phyloP scores from a whole-genome alignment of 495 filamentous ascomycete species.

The Penicillium pancosmium region DNA sequence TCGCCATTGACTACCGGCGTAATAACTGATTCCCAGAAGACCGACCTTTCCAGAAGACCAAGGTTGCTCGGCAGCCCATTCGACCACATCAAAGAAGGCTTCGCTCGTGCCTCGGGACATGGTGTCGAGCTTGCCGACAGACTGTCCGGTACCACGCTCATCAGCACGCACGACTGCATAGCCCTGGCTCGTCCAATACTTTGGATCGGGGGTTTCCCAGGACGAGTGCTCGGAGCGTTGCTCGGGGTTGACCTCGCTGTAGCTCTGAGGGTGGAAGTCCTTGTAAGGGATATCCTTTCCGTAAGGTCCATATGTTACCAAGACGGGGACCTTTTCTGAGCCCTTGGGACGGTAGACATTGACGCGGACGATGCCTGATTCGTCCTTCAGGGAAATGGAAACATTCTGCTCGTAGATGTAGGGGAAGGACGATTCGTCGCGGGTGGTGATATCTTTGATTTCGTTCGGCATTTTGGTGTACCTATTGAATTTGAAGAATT shows the following conservation, averaged over 20 bases:
- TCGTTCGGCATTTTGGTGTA: conserved; percentile 38
- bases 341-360: conserved; percentile 46
- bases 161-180: conserved; percentile 65
- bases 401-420: conserved; percentile 47
- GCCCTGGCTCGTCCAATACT: conserved; percentile 62
- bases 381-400: conserved; percentile 34
- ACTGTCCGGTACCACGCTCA: conserved; percentile 61
- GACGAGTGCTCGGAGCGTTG: conserved; percentile 56
- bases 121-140: conserved; percentile 59
- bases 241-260: conserved; percentile 52
- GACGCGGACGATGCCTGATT: conserved; percentile 40
- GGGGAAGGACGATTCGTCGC: conserved; percentile 34
- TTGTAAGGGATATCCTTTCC: conserved; percentile 55
- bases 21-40: conserved; percentile 64
- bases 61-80: conserved; percentile 62
- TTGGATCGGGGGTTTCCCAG: conserved; percentile 67
- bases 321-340: conserved; percentile 32
- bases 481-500: background rate
- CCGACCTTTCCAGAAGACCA: conserved; percentile 67
- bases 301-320: conserved; percentile 58
- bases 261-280: conserved; percentile 45
- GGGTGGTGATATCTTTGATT: conserved; percentile 42
- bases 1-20: conserved; percentile 65
- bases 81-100: conserved; percentile 63
- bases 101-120: conserved; percentile 62